Conservation (phyloP, 179 eudicot genomes). For the Sideroxylon spinosum region DNA sequence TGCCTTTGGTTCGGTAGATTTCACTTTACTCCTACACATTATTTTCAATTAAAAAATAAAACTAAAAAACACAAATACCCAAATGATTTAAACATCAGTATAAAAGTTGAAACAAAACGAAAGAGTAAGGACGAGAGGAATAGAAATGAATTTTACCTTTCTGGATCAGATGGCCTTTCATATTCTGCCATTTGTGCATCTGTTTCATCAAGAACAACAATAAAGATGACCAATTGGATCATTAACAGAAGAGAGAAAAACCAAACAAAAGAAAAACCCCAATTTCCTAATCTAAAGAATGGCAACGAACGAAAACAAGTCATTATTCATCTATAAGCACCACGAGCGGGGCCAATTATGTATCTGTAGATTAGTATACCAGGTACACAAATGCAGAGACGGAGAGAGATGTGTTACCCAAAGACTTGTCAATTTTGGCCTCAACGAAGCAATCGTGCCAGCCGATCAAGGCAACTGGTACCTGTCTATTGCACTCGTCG, state of each 20-base stretch:
- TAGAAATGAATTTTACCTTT: constrained; percentile 23
- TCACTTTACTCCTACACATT: constrained; percentile 36
- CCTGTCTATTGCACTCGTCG: constrained; percentile 67
- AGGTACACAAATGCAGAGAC: not conserved
- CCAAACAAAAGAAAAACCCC: not conserved
- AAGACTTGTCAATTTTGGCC: constrained; percentile 61
- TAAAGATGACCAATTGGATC: not conserved
- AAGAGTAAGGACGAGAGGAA: not conserved
- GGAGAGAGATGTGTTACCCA: constrained; percentile 37
- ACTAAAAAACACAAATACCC: not conserved
- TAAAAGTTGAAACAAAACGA: not conserved
- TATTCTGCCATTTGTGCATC: constrained; percentile 56
- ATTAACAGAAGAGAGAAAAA: not conserved
- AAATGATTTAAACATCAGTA: too few relatives aligned
- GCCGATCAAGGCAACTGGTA: constrained; percentile 72
- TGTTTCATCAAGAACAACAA: constrained; percentile 13
- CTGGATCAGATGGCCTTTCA: constrained; percentile 43
- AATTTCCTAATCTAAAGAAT: not conserved
- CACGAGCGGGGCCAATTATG: not conserved
- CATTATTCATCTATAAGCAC: not conserved
- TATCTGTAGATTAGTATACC: too few relatives aligned
- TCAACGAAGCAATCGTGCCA: constrained; percentile 70
- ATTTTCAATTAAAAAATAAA: not conserved
- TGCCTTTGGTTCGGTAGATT: constrained; percentile 34
- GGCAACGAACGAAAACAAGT: not conserved